Base-by-base conservation (phyloP, 768 basidiomycete genomes). In the Pleurotus sapidus region DNA sequence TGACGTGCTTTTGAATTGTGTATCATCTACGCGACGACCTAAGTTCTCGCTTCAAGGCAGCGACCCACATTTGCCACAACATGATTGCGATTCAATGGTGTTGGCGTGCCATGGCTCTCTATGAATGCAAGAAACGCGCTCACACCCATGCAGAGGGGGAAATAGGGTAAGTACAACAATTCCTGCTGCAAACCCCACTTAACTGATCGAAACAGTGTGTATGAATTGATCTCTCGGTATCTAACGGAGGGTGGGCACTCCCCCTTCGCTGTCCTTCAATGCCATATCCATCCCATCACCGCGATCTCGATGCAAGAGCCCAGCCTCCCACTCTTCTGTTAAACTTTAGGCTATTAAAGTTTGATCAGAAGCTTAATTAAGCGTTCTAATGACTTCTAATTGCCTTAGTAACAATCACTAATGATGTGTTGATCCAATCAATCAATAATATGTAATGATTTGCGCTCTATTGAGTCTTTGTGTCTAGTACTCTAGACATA, bases 271-370 rank as follows among this genome's bases (percentile, higher is more conserved):
- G n/a, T 34, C 3, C 23, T 60, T 1, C 50, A 49, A 0, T 2
- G 42, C 15, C 8, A 53, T 6, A 51, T 60, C 2, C 20, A 24
- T 25, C 15, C 51, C 12, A 24, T 58, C 40, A 45, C 57, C 18
- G 47, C 56, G 3, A 38, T 60, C 12, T 38, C 59, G 6, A 17
- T 51, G 17, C 12, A 58, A 11, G 46, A 60, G 17, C 48, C 48
- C 15, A 50, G 38, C 24, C 23, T 60, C 18, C 59, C 59, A 0
- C 57, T n/a, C 1, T 57, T 60, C 49, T 7, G n/a, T n/a, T n/a
- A n/a, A n/a, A n/a, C n/a, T n/a, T n/a, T n/a, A n/a, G n/a, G n/a
- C n/a, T n/a, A n/a, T n/a, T n/a, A n/a, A n/a, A n/a, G n/a, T n/a
- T n/a, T n/a, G n/a, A n/a, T n/a, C n/a, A n/a, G n/a, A n/a, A n/a